Evolutionary conservation across 345 rosid species (phyloP), one percentile per base, ranked within the genome.

Genomic region (Lepidium africanum): DNA sequence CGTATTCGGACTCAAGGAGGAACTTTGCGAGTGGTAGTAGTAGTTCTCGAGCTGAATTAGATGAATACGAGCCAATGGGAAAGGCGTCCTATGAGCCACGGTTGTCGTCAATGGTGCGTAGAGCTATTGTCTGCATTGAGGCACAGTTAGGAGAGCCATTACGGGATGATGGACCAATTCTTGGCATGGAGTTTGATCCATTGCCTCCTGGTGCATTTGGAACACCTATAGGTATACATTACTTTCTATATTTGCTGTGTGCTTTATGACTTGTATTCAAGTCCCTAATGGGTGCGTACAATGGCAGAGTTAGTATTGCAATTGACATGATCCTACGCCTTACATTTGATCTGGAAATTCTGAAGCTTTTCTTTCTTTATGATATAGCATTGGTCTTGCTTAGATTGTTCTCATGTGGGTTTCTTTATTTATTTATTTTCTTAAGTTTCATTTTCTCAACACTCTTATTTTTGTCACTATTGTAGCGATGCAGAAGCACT

Each of bases 191-290:
- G 81, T 95, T 95, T 76, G 99, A 95, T 85, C 82, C 91, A 0
- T 79, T 95, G 81, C 99, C 99, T 45, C 97, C 98, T 45, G 98
- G 87, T 80, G 96, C 99, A 0, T 95, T 95, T 30, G 96, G 96
- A 5, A 80, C 84, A 14, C 96, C 93, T 45, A 79, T 90, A 72
- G 96, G 99, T 95, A 85, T 49, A 83, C 57, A 51, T 58, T 16
- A 36, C 67, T 25, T 61, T 61, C 59, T 43, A 33, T 52, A 11
- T 59, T 74, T 56, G 51, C 36, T 10, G 5, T 67, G 61, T 15
- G 33, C 33, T 41, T 53, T 27, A 30, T 45, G 6, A 43, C 32
- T 51, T n/a, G 21, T 13, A 0, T 35, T 15, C 10, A 13, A 6
- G 10, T 17, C n/a, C 2, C 30, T 52, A 9, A 12, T 3, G 10